Evolutionary conservation across 2,329 filamentous ascomycete species (phyloP), one percentile per base, ranked within the genome.

Genomic region (Xylariaceae sp.): DNA sequence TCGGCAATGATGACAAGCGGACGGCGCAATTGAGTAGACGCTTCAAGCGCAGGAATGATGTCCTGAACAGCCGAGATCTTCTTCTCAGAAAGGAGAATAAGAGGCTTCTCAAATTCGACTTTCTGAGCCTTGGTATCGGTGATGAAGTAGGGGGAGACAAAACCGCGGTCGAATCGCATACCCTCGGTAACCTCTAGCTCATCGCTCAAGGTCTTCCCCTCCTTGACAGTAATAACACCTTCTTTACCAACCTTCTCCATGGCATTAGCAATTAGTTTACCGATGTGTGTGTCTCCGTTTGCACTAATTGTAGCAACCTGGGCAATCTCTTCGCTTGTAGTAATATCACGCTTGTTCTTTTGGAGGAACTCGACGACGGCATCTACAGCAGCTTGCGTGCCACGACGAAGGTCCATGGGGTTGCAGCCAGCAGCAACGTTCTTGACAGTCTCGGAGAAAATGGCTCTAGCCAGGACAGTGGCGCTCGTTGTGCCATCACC

Each of bases 221-320:
- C 94, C 87, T 99, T 99, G 71, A 97, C 92, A 55, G 94, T 99
- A 74, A 99, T 99, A 70, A 99, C 94, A 81, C 94, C 94, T 80
- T 99, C 94, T 84, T 99, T 99, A 76, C 94, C 94, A 61, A 99
- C 94, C 84, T 95, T 96, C 84, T 99, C 94, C 94, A 99, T 99
- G 66, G 94, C 94, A 71, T 86, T 96, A 71, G 94, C 92, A 73
- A 99, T 94, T 71, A 99, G 84, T 77, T 90, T 86, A 67, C 94
- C 94, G 69, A 99, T 89, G 77, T 96, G 92, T 55, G 84, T 85
- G 72, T 99, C 94, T 65, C 94, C 94, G 77, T 99, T 99, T 74
- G 94, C 94, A 66, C 87, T 92, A 78, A 99, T 99, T 67, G 94
- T 97, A 62, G 94, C 94, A 58, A 99, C 94, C 80, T 99, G 94